phyloP scores from a whole-genome alignment of 139 green algal genomes.

The Chlamydomonas sp. region DNA sequence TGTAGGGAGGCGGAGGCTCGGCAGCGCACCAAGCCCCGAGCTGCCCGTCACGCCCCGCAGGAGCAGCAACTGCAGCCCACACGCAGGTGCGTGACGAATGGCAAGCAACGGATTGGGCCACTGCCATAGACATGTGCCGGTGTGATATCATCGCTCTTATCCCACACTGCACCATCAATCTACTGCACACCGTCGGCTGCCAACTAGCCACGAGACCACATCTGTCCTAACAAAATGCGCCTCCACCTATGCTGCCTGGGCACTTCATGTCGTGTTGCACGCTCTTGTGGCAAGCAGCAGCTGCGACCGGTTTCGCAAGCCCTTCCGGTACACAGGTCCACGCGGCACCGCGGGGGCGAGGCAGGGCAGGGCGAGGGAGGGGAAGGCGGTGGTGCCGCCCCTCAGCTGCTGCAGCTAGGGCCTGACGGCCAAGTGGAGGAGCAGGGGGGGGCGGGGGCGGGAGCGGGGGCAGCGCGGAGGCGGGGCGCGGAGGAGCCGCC shows the following conservation, averaged over 20 bases:
- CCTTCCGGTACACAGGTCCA: neutral
- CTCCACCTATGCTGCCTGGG: neutral
- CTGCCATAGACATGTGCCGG: no score
- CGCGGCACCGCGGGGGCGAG: neutral
- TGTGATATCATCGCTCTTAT: neutral
- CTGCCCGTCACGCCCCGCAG: no score
- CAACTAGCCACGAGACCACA: neutral
- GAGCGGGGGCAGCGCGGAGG: neutral
- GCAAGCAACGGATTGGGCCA: neutral
- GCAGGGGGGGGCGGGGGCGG: neutral
- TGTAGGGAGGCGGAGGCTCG: neutral
- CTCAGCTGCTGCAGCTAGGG: slow-evolving; percentile 8
- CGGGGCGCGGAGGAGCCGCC: neutral
- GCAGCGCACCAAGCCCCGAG: neutral
- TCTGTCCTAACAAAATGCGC: neutral
- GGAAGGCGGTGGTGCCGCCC: neutral
- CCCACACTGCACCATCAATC: neutral
- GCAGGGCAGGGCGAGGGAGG: neutral
- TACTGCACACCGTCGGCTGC: neutral
- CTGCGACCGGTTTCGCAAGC: neutral
- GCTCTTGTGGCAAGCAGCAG: neutral
- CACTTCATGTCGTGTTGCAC: neutral
- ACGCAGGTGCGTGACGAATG: neutral
- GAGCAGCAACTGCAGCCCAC: neutral
- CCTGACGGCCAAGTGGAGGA: slow-evolving; percentile 5